Percentiles rank a stretch among this genome's conserved stretches.
phyloP scores from a whole-genome alignment of 1,139 yeast genomes.

The Saccharomyces pastorianus region DNA sequence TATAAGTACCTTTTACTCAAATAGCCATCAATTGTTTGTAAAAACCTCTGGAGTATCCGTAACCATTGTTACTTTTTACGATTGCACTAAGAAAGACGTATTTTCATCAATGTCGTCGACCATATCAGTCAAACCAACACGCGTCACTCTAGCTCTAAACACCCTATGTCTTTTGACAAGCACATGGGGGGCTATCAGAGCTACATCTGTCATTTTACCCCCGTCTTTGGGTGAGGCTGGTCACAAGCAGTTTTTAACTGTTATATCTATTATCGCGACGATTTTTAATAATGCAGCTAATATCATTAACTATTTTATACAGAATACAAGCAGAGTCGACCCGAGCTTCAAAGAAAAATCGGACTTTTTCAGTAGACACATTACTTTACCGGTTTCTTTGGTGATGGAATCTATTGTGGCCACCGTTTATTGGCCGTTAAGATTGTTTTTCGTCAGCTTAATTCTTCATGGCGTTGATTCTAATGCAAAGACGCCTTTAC shows the following conservation, averaged over 20 bases:
- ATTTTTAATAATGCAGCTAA: slow-evolving; percentile 31
- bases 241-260: slow-evolving; percentile 63
- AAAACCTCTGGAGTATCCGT: no score
- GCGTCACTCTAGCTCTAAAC: not conserved
- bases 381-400: slow-evolving; percentile 39
- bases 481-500: slow-evolving; percentile 30
- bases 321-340: slow-evolving; percentile 1
- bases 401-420: slow-evolving; percentile 55
- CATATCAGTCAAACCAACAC: not conserved
- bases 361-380: slow-evolving; percentile 18
- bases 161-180: slow-evolving; percentile 18
- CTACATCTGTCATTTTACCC: slow-evolving; percentile 38
- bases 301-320: slow-evolving; percentile 16
- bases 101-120: no score
- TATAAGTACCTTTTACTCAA: no score
- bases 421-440: slow-evolving; percentile 57
- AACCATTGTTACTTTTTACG: no score
- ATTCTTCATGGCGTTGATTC: slow-evolving; percentile 32
- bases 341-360: not conserved
- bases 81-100: no score
- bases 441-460: slow-evolving; percentile 42
- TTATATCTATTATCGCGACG: slow-evolving; percentile 46
- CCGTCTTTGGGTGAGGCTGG: slow-evolving; percentile 46
- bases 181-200: slow-evolving; percentile 24
- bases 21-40: no score